These are phyloP conservation scores for Cladophialophora exuberans DNA, from an alignment of 2,329 filamentous ascomycete genomes.

Conservation along the genomic window DNA sequence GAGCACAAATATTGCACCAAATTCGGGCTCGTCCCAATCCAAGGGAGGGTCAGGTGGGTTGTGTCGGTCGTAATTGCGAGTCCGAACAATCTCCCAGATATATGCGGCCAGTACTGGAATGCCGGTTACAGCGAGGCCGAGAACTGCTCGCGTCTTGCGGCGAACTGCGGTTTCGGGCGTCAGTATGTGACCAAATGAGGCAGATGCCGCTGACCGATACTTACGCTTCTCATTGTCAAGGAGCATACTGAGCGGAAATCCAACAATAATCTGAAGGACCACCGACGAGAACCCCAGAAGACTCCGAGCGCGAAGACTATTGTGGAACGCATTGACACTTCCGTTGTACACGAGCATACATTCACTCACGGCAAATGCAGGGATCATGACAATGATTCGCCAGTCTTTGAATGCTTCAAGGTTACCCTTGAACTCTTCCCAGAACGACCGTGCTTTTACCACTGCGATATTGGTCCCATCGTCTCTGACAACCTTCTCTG, in stretches of 20 bases:
- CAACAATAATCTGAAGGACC: slow-evolving; percentile 38
- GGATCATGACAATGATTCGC: slow-evolving; percentile 36
- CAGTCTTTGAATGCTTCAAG: slow-evolving; percentile 36
- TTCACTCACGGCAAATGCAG: slow-evolving; percentile 36
- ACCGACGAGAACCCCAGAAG: slow-evolving; percentile 40
- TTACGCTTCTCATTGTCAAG: slow-evolving; percentile 18
- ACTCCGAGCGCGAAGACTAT: slow-evolving; percentile 34
- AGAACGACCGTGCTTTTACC: slow-evolving; percentile 33
- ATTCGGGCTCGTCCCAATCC: slow-evolving; percentile 12
- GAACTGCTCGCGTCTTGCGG: slow-evolving; percentile 6
- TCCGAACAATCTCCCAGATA: slow-evolving; percentile 16
- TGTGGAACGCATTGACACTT: slow-evolving; percentile 39
- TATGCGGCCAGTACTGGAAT: slow-evolving; percentile 9
- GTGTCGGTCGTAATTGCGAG: slow-evolving; percentile 6
- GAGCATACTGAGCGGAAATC: slow-evolving; percentile 29
- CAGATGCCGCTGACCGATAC: background rate
- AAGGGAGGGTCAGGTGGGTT: background rate
- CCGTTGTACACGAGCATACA: slow-evolving; percentile 40
- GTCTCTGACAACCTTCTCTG: slow-evolving; percentile 16
- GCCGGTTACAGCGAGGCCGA: slow-evolving; percentile 10
- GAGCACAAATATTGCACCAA: slow-evolving; percentile 9
- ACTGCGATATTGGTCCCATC: slow-evolving; percentile 35
- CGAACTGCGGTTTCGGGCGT: background rate
- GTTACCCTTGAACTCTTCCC: slow-evolving; percentile 38
- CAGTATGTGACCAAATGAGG: background rate